Percentiles rank a stretch among this genome's conserved stretches.
phyloP scores from a whole-genome alignment of 257 asterid genomes.

The Asclepias syriaca region DNA sequence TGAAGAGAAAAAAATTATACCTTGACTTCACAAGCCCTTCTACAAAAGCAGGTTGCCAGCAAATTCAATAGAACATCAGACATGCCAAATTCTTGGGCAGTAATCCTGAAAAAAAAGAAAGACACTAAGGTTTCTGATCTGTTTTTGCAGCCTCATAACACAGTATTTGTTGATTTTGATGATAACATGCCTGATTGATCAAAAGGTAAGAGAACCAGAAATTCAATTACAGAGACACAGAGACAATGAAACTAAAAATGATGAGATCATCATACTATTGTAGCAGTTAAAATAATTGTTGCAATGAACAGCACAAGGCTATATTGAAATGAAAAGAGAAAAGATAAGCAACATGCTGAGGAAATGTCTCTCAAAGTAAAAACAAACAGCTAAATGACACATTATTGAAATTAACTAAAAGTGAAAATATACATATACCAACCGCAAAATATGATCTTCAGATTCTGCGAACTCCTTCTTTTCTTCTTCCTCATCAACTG shows the following conservation, averaged over 20 bases:
- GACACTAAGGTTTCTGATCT: not conserved
- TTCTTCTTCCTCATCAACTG: conserved; percentile 69
- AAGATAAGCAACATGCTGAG: not conserved
- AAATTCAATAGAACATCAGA: conserved; percentile 58
- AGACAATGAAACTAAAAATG: not conserved
- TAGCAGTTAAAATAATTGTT: not conserved
- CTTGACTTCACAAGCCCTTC: conserved; percentile 71
- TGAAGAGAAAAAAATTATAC: conserved; percentile 33
- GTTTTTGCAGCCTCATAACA: not conserved
- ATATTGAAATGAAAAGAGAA: not conserved
- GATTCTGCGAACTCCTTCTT: conserved; percentile 77
- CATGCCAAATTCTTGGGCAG: conserved; percentile 49
- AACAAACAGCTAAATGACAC: conserved; percentile 11
- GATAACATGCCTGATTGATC: not conserved
- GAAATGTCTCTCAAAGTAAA: not conserved
- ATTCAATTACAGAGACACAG: conserved; percentile 2
- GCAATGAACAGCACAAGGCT: not conserved
- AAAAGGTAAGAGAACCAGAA: not conserved
- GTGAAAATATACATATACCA: conserved; percentile 26
- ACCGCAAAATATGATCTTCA: conserved; percentile 92
- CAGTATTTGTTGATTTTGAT: not conserved
- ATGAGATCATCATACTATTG: not conserved
- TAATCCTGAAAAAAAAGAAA: conserved; percentile 43
- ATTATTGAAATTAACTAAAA: not conserved
- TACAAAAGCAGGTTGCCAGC: conserved; percentile 62